Base-by-base conservation (phyloP, 306 rosid genomes). In the Dryas drummondii region DNA sequence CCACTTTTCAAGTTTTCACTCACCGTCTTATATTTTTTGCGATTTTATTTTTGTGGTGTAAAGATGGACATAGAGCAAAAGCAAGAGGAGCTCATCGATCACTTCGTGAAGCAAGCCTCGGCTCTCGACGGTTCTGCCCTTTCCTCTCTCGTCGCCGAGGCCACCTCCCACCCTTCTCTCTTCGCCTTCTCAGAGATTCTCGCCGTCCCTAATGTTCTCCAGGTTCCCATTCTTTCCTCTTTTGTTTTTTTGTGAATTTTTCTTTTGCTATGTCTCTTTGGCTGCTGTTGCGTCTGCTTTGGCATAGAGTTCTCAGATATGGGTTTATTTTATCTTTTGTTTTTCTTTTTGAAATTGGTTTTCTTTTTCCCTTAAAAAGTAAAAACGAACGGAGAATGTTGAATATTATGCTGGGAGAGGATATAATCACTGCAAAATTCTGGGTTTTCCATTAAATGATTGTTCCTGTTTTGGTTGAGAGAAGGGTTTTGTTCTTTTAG, bases 101-200 rank as follows among this genome's bases (percentile, higher is more conserved):
- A 87, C 27, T 94, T 88, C 63, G 97, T 92, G 41, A 88, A 87
- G 87, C 92, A 82, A 73, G 96, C 92, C 50, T 82, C 90, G 60
- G 64, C 85, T 22, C 74, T 86, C 66, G 74, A 83, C 59, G 87
- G 93, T 56, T 49, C 89, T 0, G 87, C 88, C 5, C 86, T 94
- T 56, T 77, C 71, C 64, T 68, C 96, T 4, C 74, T 90, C 49
- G 76, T 91, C 50, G 76, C 78, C 10, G 93, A 94, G 32, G 97
- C 92, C 73, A 94, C 93, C 66, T 91, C 97, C 51, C 88, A 94
- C 78, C 93, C 97, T 32, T 87, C 88, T 1, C 97, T 94, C 78
- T 94, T 94, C 55, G 91, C 93, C 75, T 91, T 94, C 88, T 87
- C 98, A 5, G 97, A 94, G 86, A 84, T 94, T 90, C 93, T 94